phyloP scores from a whole-genome alignment of 495 filamentous ascomycete genomes.

The Aspergillus cristatus region DNA sequence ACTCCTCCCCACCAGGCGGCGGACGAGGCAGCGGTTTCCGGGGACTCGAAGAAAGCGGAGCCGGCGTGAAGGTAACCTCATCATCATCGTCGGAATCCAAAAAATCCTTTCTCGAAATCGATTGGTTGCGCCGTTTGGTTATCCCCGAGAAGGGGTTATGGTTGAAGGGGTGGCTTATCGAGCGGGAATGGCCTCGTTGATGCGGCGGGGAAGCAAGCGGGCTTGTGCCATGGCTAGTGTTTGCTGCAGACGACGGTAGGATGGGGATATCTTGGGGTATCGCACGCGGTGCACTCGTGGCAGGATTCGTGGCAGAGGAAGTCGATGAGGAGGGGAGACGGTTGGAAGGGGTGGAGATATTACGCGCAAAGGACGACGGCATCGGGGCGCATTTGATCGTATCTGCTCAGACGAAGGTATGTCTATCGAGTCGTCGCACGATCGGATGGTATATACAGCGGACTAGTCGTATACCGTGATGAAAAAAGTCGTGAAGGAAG shows the following conservation, averaged over 20 bases:
- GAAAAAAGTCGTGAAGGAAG: too few species aligned
- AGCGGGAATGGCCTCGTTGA: slow-evolving; percentile 50
- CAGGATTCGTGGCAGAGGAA: slow-evolving; percentile 10
- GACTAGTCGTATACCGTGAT: too few species aligned
- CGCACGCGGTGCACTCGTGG: slow-evolving; percentile 10
- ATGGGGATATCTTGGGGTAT: slow-evolving; percentile 24
- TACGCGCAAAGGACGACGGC: slow-evolving; percentile 31
- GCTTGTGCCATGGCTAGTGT: slow-evolving; percentile 14
- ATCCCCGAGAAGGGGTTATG: slow-evolving; percentile 46
- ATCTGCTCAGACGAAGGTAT: neutral
- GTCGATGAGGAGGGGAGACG: slow-evolving; percentile 10
- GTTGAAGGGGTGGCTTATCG: slow-evolving; percentile 56
- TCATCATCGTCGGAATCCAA: slow-evolving; percentile 36
- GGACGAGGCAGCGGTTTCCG: slow-evolving; percentile 22
- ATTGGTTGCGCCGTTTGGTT: slow-evolving; percentile 42
- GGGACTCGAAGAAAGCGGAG: slow-evolving; percentile 20
- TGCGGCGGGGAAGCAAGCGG: slow-evolving; percentile 13
- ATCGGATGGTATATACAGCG: too few species aligned
- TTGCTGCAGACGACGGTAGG: slow-evolving; percentile 4
- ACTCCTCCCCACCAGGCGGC: slow-evolving; percentile 22
- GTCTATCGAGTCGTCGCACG: neutral
- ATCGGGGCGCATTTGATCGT: slow-evolving; percentile 27
- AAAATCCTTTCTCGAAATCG: slow-evolving; percentile 17
- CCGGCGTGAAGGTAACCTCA: slow-evolving; percentile 22
- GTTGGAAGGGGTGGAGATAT: slow-evolving; percentile 23